These are phyloP conservation scores for Pyracantha coccinea DNA, from an alignment of 331 rosid genomes.

Conservation along the genomic window DNA sequence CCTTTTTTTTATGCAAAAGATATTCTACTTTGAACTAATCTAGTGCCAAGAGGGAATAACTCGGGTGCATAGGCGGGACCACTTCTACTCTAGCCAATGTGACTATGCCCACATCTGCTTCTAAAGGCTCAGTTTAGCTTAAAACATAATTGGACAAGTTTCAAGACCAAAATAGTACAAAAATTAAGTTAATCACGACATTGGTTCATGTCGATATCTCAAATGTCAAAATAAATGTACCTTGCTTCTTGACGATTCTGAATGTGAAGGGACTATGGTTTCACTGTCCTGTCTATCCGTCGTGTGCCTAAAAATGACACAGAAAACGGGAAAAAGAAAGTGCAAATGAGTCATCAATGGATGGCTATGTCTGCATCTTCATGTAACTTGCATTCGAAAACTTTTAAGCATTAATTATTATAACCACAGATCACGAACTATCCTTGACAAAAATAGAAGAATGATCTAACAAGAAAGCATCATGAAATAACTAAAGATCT, in stretches of 20 bases:
- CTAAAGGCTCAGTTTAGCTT: background rate
- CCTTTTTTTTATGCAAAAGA: background rate
- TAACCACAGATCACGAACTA: background rate
- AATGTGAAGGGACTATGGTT: conserved; percentile 25
- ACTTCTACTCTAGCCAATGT: background rate
- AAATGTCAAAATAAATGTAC: conserved; percentile 28
- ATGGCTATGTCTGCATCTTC: background rate
- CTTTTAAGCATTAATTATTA: background rate
- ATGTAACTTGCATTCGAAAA: background rate
- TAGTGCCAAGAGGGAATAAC: background rate
- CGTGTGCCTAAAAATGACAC: conserved; percentile 20
- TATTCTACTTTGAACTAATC: background rate
- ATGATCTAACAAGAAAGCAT: background rate
- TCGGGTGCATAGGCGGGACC: background rate
- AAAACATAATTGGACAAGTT: background rate
- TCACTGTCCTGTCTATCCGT: conserved; percentile 46
- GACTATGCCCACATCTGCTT: background rate
- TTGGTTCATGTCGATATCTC: conserved; percentile 7
- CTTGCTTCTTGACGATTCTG: conserved; percentile 58
- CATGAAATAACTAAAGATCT: conserved; percentile 19
- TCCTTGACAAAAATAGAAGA: background rate
- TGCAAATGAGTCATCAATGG: background rate
- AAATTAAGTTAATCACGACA: background rate
- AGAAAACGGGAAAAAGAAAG: background rate
- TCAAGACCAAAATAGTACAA: background rate